Conservation (phyloP, 108 stramenopile genomes). For the Skeletonema costatum region DNA sequence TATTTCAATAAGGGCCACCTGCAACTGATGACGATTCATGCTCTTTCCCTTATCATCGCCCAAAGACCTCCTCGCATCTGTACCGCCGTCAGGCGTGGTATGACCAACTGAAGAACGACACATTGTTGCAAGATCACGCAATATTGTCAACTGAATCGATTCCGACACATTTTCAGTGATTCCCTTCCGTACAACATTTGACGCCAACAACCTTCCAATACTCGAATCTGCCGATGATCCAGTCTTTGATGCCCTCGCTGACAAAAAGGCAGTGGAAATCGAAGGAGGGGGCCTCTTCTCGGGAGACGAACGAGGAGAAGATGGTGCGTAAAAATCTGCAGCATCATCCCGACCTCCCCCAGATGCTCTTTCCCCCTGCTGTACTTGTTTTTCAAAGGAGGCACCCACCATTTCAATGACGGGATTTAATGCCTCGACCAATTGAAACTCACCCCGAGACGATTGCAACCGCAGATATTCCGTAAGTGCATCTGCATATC, state of each 20-base stretch:
- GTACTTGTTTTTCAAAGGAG: constrained; percentile 69
- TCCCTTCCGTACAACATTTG: constrained; percentile 70
- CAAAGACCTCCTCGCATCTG: constrained; percentile 5
- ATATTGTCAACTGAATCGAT: constrained; percentile 59
- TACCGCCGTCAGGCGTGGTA: constrained; percentile 17
- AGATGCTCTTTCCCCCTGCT: constrained; percentile 13
- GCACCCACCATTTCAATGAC: constrained; percentile 75
- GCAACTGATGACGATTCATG: constrained; percentile 73
- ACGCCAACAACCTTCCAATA: constrained; percentile 60
- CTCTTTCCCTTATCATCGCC: constrained; percentile 26
- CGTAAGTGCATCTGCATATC: constrained; percentile 52
- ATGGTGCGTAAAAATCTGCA: constrained; percentile 33
- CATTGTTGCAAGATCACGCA: constrained; percentile 62
- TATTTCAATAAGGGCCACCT: constrained; percentile 82
- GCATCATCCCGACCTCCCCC: constrained; percentile 2
- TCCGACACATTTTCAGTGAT: constrained; percentile 77
- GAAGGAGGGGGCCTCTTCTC: constrained; percentile 32
- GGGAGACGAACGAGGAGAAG: constrained; percentile 35
- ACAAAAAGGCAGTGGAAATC: constrained; percentile 50
- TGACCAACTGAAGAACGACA: constrained; percentile 31
- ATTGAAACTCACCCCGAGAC: constrained; percentile 39
- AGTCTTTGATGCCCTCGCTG: constrained; percentile 35
- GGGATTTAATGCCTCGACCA: constrained; percentile 46
- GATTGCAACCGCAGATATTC: constrained; percentile 64
- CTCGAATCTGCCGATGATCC: constrained; percentile 72